Evolutionary conservation across 768 basidiomycete genomes (phyloP).

Genomic region (Tulasnella sp.): DNA sequence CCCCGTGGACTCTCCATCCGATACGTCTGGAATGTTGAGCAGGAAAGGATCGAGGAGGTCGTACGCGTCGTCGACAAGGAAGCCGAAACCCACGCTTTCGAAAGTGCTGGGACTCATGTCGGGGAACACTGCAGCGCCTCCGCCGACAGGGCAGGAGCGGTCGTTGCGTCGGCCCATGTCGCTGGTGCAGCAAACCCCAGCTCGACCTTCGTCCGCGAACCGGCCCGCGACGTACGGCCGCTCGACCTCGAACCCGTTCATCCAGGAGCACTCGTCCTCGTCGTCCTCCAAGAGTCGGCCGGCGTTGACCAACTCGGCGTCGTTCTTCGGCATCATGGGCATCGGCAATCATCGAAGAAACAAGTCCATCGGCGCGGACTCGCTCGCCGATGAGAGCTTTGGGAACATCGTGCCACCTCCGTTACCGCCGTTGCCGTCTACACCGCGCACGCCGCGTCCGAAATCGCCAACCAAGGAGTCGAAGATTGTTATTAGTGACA

Average conservation of each 20-base stretch:
- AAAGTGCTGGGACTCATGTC: conserved; percentile 4
- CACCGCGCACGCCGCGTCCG: conserved; percentile 5
- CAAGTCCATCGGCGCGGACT: conserved; percentile 25
- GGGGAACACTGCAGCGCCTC: neutral
- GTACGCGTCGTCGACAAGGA: neutral
- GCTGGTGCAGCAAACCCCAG: neutral
- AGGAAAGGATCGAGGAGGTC: conserved; percentile 6
- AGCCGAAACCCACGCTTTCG: neutral
- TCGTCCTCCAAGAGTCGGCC: conserved; percentile 1
- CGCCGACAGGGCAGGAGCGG: neutral
- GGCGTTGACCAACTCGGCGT: neutral
- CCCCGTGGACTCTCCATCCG: conserved; percentile 1
- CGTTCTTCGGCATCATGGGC: neutral
- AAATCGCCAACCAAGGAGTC: neutral
- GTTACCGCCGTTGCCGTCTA: conserved; percentile 17
- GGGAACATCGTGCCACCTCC: neutral
- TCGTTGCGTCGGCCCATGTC: conserved; percentile 10
- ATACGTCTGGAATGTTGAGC: neutral
- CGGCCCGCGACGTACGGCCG: conserved; percentile 12
- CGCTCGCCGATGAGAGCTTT: neutral
- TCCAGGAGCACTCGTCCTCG: neutral
- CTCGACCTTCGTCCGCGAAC: neutral
- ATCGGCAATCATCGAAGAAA: conserved; percentile 17
- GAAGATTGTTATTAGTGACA: neutral
- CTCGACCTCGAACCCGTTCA: conserved; percentile 22